Base-by-base conservation (phyloP, 768 basidiomycete genomes). In the Postia placenta region DNA sequence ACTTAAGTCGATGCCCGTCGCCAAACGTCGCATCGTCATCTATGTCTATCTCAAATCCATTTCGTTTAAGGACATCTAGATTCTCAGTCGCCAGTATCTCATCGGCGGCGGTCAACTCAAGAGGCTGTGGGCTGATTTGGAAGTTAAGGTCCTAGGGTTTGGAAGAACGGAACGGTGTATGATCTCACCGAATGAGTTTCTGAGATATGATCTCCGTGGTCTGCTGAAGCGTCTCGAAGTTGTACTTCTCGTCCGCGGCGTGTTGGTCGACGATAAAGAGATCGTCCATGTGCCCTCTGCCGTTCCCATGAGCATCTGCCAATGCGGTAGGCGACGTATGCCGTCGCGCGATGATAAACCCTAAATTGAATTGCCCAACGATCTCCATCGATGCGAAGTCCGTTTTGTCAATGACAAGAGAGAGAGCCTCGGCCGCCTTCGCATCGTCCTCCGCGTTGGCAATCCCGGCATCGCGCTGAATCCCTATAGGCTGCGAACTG, bases 261-360 rank as follows among this genome's bases (percentile, higher is more conserved):
- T 98, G 95, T 62, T 98, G 95, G 59, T 98, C 95, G 15, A 98
- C 78, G 53, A 99, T 92, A 68, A 97, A 98, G 36, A 99, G 70
- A 59, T 99, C 95, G 61, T 98, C 94, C 68, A 81, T 71, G 11
- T 33, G 51, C 23, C 40, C 36, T 11, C 19, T 45, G 14, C 20
- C 54, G 2, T 49, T 63, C 23, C 49, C 60, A 7, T n/a, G 48
- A 25, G 22, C 40, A 33, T 9, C 19, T n/a, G 6, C 17, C 30
- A 4, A 24, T 49, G 26, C 7, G 49, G 28, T 14, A 17, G 12
- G 22, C n/a, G 11, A 11, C 15, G 24, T 17, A 11, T 26, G 26
- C 56, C 87, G 76, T 5, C 94, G 79, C 2, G 81, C 79, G 49
- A 99, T 77, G 64, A 99, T 92, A 67, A 99, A 99, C 0, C 94